phyloP scores from a whole-genome alignment of 2,329 filamentous ascomycete species.

The Phyllosticta ampelicida region DNA sequence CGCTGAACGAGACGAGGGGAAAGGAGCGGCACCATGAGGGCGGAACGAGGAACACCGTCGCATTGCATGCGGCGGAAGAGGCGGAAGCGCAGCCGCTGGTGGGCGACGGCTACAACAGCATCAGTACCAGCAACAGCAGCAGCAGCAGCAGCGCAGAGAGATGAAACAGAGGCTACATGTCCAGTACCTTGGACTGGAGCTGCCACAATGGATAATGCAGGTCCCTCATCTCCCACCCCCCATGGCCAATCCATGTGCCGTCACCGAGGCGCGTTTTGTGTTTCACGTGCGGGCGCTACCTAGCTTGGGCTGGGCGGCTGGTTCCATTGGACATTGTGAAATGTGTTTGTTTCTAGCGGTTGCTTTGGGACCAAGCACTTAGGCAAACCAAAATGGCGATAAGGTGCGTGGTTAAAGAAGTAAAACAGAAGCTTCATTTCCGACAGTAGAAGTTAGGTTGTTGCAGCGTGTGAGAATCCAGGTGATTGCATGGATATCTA shows the following conservation, averaged over 20 bases:
- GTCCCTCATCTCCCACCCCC: too few relatives aligned
- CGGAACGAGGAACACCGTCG: not conserved
- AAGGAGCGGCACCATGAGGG: not conserved
- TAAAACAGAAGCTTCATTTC: not conserved
- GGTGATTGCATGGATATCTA: not conserved
- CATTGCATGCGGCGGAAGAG: slow-evolving; percentile 2
- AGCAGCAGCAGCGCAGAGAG: not conserved
- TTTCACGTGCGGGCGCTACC: not conserved
- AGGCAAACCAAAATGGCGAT: not conserved
- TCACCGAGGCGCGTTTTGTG: slow-evolving; percentile 9
- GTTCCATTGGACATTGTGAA: not conserved
- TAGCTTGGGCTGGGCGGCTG: not conserved
- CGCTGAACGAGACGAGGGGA: slow-evolving; percentile 19
- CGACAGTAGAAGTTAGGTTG: not conserved
- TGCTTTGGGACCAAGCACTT: too few relatives aligned
- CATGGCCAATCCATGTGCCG: slow-evolving; percentile 12
- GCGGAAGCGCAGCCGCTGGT: not conserved
- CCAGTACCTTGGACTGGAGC: not conserved
- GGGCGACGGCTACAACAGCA: too few relatives aligned
- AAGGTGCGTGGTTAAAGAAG: not conserved
- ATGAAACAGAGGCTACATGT: not conserved
- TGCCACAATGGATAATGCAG: not conserved
- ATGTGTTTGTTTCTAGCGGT: too few relatives aligned
- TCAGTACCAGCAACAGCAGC: too few relatives aligned
- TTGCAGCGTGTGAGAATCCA: too few relatives aligned